Evolutionary conservation across 108 stramenopile species (phyloP).

Genomic region (Chaetoceros muelleri): DNA sequence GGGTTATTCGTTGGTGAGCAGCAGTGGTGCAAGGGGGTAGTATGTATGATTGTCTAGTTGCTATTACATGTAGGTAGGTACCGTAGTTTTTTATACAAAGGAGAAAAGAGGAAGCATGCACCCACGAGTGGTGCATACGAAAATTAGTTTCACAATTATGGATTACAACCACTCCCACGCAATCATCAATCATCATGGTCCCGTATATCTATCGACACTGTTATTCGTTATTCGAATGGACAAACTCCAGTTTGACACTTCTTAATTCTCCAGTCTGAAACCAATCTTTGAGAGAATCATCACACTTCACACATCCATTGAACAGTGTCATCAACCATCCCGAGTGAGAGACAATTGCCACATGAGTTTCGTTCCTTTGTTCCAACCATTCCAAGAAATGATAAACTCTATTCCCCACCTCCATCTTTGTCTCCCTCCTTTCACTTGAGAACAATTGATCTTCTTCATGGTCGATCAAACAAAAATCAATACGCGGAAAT

Average conservation of each 20-base stretch:
- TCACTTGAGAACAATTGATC: conserved; percentile 34
- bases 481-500: conserved; percentile 57
- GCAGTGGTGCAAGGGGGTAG: background rate
- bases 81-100: no score
- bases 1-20: conserved; percentile 40
- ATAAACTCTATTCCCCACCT: conserved; percentile 42
- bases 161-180: no score
- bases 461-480: conserved; percentile 33
- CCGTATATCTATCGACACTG: no score
- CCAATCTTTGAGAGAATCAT: conserved; percentile 35
- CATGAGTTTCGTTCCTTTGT: conserved; percentile 21
- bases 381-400: conserved; percentile 40
- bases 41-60: no score
- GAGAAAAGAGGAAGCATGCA: no score
- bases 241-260: conserved; percentile 35
- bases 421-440: conserved; percentile 31
- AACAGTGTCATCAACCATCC: conserved; percentile 45
- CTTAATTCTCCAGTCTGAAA: conserved; percentile 54
- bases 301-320: conserved; percentile 33
- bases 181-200: no score
- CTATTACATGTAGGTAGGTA: no score
- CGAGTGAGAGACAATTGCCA: conserved; percentile 36
- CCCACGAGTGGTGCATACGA: no score
- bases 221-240: background rate
- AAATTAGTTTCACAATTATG: no score